Conservation (phyloP, 768 basidiomycete genomes). For the Tulasnella sp. region DNA sequence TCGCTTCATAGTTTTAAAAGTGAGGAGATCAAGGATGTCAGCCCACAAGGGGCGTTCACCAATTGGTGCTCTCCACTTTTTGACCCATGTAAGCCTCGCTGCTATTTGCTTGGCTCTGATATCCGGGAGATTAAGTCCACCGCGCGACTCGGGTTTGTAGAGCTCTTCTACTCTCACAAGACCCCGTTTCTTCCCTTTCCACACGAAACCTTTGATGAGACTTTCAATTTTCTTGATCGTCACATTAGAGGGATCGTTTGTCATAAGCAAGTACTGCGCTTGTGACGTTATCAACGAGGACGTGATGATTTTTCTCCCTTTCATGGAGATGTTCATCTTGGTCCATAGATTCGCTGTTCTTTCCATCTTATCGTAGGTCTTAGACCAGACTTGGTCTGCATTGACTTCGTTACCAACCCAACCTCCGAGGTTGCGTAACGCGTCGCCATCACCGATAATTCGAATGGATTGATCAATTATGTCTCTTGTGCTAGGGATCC, state of each 20-base stretch:
- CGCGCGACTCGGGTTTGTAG: not conserved
- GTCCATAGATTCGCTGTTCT: not conserved
- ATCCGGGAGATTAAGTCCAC: not conserved
- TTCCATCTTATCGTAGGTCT: not conserved
- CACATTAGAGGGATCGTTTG: not conserved
- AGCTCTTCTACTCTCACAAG: not conserved
- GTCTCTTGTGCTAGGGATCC: not conserved
- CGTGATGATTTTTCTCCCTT: not conserved
- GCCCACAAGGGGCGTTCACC: not conserved
- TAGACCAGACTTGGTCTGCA: not conserved
- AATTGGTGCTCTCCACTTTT: not conserved
- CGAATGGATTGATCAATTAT: too few relatives aligned
- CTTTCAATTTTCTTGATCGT: not conserved
- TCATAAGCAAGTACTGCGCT: conserved; percentile 2
- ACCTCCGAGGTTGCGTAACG: not conserved
- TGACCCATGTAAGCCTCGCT: not conserved
- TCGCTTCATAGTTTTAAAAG: not conserved
- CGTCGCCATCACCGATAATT: not conserved
- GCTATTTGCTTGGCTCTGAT: not conserved
- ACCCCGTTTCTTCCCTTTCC: not conserved
- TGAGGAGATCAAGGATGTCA: not conserved
- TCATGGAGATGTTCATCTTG: not conserved
- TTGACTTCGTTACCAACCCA: not conserved
- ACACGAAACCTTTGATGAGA: not conserved
- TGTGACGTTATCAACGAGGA: not conserved